Base-by-base conservation (phyloP, 1,139 yeast species). In the Yamadazyma mexicana region DNA sequence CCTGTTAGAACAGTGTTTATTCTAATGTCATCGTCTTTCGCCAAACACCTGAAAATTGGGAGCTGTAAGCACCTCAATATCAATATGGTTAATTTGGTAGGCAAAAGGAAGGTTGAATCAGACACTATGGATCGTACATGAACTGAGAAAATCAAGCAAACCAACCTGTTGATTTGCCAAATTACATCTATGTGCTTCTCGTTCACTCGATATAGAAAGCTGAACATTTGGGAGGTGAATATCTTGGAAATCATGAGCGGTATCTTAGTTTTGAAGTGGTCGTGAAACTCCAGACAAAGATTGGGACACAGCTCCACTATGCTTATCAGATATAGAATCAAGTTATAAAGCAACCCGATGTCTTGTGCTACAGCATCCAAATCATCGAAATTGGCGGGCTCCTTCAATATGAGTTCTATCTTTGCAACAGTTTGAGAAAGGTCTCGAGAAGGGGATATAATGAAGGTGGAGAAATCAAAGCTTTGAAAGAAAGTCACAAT, bases 391-490 rank as follows among this genome's bases (percentile, higher is more conserved):
- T 38, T 18, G 7, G 44, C 26, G n/a, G 33, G 44, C 4, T 51
- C 53, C 31, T 44, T 43, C 3, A 52, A 37, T 15, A 47, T 34
- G 17, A 44, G 27, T 18, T 51, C 53, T 14, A 55, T 45, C 33
- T 47, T 44, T n/a, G 55, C 58, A 27, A 52, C 45, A 9, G 42
- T 44, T 17, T 48, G 50, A n/a, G 56, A 52, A 10, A 55, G 40
- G 9, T 48, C 52, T 35, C 46, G 51, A 3, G 35, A 40, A 3
- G 52, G 50, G 16, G 40, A 23, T 6, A 49, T 16, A 9, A 37
- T 27, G 17, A 33, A 23, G 6, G 17, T 28, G 11, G 33, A 31
- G 3, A 28, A 22, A 8, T 47, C 46, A 26, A 48, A 47, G 12
- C 40, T 42, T 10, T 39, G 48, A 30, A 50, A 49, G 18, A 32